phyloP scores from a whole-genome alignment of 192 early-diverging fungal species.

The Dimargaris xerosporica region DNA sequence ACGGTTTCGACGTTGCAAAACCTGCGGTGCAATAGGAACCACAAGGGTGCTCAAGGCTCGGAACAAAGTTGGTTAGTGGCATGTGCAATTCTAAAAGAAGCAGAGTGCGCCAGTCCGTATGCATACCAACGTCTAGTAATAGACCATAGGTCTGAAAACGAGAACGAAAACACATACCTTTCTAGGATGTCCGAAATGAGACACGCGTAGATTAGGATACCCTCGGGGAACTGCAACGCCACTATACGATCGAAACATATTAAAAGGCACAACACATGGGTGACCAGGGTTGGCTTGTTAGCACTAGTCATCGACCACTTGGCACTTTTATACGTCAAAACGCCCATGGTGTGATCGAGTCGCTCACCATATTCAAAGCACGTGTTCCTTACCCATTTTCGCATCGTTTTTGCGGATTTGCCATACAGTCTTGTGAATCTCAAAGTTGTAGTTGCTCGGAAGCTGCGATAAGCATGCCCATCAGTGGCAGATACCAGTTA shows the following conservation, averaged over 20 bases:
- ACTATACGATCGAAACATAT: constrained; percentile 26
- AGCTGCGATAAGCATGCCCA: constrained; percentile 22
- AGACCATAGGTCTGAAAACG: not conserved
- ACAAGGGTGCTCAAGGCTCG: too few species aligned
- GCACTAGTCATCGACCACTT: not conserved
- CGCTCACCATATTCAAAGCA: not conserved
- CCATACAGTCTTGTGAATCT: constrained; percentile 94
- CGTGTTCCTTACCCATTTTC: constrained; percentile 39
- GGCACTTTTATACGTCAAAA: not conserved
- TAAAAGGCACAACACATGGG: not conserved
- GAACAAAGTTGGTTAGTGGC: too few species aligned
- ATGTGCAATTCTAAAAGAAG: not conserved
- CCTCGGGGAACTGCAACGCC: constrained; percentile 95
- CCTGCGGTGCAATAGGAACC: constrained; percentile 13
- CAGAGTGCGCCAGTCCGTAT: constrained; percentile 6
- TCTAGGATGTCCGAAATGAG: constrained; percentile 87
- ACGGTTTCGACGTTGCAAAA: constrained; percentile 80
- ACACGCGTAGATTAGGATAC: constrained; percentile 86
- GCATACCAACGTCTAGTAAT: not conserved
- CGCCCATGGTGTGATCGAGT: not conserved
- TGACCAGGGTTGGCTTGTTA: not conserved
- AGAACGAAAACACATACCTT: constrained; percentile 22
- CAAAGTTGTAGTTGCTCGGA: constrained; percentile 97
- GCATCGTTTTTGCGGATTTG: constrained; percentile 58
- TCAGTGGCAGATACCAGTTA: not conserved